Base-by-base conservation (phyloP, 192 early-diverging fungal genomes). In the Cladochytrium replicatum region DNA sequence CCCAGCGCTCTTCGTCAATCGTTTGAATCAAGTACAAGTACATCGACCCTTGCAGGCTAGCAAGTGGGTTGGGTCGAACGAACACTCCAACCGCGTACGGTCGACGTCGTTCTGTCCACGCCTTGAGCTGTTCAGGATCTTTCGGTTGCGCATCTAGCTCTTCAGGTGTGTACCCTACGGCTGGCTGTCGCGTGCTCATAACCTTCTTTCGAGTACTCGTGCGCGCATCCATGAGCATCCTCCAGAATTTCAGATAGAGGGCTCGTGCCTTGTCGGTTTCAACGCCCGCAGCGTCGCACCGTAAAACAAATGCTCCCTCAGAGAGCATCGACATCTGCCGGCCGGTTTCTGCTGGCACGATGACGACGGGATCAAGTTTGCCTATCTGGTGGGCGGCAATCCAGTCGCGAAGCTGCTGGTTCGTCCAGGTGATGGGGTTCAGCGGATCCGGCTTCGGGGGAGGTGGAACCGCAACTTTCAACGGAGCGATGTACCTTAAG, bases 221-320 rank as follows among this genome's bases (percentile, higher is more conserved):
- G 29, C 64, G 27, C 11, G 50, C 50, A 54, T 68, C 64, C 0
- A 67, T 37, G 3, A 67, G 25, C 32, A 69, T 30, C 32, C 43
- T 42, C 68, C 69, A 71, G 27, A 71, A 37, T 21, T 57, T 44
- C 24, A 69, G 29, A 57, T 69, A 73, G 26, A 73, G 57, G 23
- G 29, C 50, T 22, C 68, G 63, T n/a, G n/a, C n/a, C 43, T 65
- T 68, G 11, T 41, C 43, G 2, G 47, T 47, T 6, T 67, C 45
- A 6, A 40, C 64, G 23, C 41, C 41, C 9, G 50, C 56, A 25
- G 43, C 8, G 29, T 59, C 26, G 34, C 63, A 67, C 21, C 71
- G 54, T 6, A 55, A 38, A 29, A 73, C 51, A 46, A 73, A 72
- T 4, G 31, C 50, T n/a, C 46, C 57, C 50, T 71, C 67, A 1